Evolutionary conservation across 441 rosid species (phyloP).

Genomic region (Populus hybrid): DNA sequence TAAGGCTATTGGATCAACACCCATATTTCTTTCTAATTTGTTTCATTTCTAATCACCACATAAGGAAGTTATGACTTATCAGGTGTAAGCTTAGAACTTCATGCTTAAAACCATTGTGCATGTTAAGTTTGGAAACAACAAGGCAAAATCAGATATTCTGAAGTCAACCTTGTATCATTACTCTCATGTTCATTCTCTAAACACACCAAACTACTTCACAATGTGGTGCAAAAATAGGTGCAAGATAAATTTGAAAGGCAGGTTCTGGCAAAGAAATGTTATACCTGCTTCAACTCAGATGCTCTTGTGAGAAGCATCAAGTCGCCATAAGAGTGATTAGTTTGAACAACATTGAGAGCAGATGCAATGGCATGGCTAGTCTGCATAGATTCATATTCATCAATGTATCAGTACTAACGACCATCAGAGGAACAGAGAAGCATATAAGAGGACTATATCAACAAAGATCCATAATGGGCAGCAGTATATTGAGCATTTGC

Average conservation of each 20-base stretch:
- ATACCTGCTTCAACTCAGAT: slow-evolving; percentile 55
- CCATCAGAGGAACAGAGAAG: slow-evolving; percentile 8
- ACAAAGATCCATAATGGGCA: neutral
- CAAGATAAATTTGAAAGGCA: slow-evolving; percentile 10
- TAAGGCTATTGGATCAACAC: neutral
- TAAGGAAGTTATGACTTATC: neutral
- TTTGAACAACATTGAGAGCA: slow-evolving; percentile 78
- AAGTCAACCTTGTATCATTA: neutral
- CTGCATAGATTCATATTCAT: slow-evolving; percentile 44
- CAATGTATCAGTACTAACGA: slow-evolving; percentile 6
- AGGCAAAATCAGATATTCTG: neutral
- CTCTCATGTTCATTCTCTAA: neutral
- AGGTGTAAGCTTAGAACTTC: neutral
- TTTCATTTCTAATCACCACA: neutral
- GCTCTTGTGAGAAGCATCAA: slow-evolving; percentile 76
- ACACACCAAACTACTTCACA: neutral
- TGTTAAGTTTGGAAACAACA: neutral
- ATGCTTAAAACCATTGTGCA: neutral
- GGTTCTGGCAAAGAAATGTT: slow-evolving; percentile 6
- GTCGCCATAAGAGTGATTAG: slow-evolving; percentile 90
- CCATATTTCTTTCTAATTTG: neutral
- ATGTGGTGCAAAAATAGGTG: neutral
- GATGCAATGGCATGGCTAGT: slow-evolving; percentile 68
- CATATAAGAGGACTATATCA: neutral
- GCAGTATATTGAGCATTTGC: neutral